These are phyloP conservation scores for Yamagishiella unicocca DNA, from an alignment of 139 green algal genomes.

Conservation along the genomic window DNA sequence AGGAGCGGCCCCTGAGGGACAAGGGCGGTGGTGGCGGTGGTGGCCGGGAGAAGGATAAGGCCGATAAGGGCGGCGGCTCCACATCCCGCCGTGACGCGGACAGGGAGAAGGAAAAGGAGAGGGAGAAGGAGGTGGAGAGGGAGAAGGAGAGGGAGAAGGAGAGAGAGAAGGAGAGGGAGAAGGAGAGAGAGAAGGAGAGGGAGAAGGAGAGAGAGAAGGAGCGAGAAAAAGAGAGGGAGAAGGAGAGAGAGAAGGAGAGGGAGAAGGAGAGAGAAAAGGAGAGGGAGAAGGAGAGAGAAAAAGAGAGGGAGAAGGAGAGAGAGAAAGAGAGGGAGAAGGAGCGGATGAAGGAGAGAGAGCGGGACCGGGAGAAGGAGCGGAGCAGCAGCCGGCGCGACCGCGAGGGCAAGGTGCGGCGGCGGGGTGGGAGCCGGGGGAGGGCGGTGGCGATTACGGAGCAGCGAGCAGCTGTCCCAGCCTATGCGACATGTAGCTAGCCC, in stretches of 20 bases:
- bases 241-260: conserved; percentile 5
- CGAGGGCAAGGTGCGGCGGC: conserved; percentile 18
- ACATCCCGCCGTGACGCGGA: background rate
- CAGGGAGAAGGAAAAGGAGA: background rate
- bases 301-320: background rate
- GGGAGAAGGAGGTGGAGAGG: background rate
- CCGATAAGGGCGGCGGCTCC: background rate
- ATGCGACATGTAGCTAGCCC: too few species aligned
- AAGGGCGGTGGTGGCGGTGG: background rate
- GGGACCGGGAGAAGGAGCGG: background rate
- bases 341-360: conserved; percentile 1
- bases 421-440: too few species aligned
- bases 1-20: background rate
- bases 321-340: background rate
- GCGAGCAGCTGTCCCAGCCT: too few species aligned
- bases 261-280: background rate
- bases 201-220: background rate
- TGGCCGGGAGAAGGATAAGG: conserved; percentile 1
- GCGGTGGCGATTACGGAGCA: too few species aligned
- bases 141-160: background rate
- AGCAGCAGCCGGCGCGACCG: background rate
- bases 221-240: conserved; percentile 1
- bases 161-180: background rate
- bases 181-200: background rate
- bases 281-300: background rate